Percentiles rank a stretch among this genome's conserved stretches.
Evolutionary conservation across 169 alveolate species (phyloP).

Genomic region (Blepharisma undulans): DNA sequence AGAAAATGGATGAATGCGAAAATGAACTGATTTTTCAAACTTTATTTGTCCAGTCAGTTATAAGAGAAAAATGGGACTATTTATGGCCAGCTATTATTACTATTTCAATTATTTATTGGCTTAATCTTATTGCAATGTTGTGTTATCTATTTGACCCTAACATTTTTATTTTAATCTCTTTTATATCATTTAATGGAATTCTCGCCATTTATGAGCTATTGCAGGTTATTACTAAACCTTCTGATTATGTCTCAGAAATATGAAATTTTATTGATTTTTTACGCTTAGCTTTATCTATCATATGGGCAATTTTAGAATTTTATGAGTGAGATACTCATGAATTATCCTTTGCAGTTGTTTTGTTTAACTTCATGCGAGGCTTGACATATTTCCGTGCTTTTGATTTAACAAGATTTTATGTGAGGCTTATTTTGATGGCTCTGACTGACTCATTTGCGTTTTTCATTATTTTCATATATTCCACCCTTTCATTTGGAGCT

Average conservation of each 20-base stretch:
- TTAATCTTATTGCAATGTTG: neutral
- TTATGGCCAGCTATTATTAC: neutral
- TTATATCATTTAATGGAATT: neutral
- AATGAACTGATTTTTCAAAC: neutral
- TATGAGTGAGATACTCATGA: neutral
- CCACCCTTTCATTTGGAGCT: neutral
- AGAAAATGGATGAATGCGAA: neutral
- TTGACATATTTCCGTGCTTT: constrained; percentile 8
- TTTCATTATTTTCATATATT: neutral
- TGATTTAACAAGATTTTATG: neutral
- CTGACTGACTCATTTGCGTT: neutral
- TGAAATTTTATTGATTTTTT: neutral
- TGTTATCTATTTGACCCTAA: neutral
- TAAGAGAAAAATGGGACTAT: neutral
- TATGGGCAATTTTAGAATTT: neutral
- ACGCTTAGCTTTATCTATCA: neutral
- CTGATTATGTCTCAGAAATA: neutral
- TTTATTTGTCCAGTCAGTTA: neutral
- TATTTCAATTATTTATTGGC: neutral
- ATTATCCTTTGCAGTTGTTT: neutral
- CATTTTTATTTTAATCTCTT: neutral
- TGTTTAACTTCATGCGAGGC: neutral
- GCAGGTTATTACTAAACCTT: neutral
- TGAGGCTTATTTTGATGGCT: neutral
- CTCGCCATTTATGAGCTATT: neutral